Conservation (phyloP, 345 rosid species). For the Clausena lansium region DNA sequence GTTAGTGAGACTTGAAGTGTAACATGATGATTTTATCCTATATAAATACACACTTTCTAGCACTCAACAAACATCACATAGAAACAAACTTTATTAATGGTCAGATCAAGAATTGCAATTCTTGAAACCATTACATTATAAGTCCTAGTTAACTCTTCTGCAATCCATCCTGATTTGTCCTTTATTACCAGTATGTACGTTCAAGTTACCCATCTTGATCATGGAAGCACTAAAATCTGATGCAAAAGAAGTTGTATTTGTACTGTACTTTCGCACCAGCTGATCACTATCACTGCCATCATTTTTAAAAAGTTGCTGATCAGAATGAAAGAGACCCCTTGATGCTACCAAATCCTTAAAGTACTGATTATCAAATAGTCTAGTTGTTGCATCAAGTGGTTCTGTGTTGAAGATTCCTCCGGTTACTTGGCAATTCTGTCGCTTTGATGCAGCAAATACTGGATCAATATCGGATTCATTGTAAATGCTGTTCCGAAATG, state of each 20-base stretch:
- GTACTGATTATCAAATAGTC: conserved; percentile 37
- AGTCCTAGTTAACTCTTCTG: conserved; percentile 24
- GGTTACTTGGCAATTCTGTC: conserved; percentile 28
- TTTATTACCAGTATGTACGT: conserved; percentile 36
- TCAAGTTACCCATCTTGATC: conserved; percentile 51
- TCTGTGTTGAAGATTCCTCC: conserved; percentile 36
- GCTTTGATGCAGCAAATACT: conserved; percentile 28
- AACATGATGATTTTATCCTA: no score
- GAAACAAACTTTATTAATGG: not conserved
- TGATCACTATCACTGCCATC: conserved; percentile 32
- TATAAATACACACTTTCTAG: no score
- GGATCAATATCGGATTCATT: conserved; percentile 41
- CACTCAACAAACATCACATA: no score
- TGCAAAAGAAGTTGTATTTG: conserved; percentile 17
- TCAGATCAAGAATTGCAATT: not conserved
- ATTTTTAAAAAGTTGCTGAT: conserved; percentile 38
- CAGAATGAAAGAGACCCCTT: conserved; percentile 50
- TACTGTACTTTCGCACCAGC: conserved; percentile 27
- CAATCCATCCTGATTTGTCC: conserved; percentile 51
- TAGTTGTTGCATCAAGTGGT: conserved; percentile 36
- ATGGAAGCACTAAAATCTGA: conserved; percentile 36
- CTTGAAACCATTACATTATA: not conserved
- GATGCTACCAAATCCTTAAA: conserved; percentile 28
- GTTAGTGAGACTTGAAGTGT: no score
- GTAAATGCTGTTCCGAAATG: conserved; percentile 37